Evolutionary conservation across 148 eudicot species (phyloP).

Genomic region (Fagopyrum homotropicum): DNA sequence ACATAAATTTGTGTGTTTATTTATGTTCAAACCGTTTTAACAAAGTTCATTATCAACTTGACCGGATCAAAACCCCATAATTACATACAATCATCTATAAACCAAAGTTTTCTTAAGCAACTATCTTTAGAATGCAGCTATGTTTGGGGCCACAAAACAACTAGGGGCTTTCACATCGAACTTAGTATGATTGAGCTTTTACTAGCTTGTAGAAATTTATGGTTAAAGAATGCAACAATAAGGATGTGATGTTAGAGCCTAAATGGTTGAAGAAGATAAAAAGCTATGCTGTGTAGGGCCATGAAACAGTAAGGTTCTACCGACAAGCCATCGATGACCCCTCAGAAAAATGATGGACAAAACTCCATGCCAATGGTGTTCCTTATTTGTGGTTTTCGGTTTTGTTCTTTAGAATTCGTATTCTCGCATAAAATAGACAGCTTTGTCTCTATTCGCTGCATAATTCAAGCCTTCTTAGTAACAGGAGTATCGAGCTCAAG

Average conservation of each 20-base stretch:
- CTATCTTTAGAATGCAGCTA: slow-evolving; percentile 4
- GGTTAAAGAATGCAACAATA: neutral
- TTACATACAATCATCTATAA: too few relatives aligned
- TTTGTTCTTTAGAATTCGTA: neutral
- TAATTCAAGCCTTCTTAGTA: too few relatives aligned
- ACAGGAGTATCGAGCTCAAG: too few relatives aligned
- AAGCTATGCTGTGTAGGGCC: neutral
- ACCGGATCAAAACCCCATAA: too few relatives aligned
- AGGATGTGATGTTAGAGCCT: slow-evolving; percentile 2
- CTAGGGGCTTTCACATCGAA: slow-evolving; percentile 4
- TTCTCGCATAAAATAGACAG: neutral
- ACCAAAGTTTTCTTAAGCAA: neutral
- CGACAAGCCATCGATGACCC: neutral
- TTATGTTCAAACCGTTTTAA: too few relatives aligned
- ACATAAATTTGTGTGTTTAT: too few relatives aligned
- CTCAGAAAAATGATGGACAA: neutral
- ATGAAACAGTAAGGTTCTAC: slow-evolving; percentile 4
- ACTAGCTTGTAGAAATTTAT: slow-evolving; percentile 8
- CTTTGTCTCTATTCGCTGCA: neutral
- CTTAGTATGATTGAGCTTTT: slow-evolving; percentile 1
- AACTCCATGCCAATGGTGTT: neutral
- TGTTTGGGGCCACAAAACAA: slow-evolving; percentile 12
- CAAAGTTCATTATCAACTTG: too few relatives aligned
- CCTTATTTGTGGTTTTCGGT: neutral
- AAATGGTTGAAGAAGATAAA: slow-evolving; percentile 6